These are phyloP conservation scores for Deakozyma indianensis DNA, from an alignment of 805 yeast genomes.

Conservation along the genomic window DNA sequence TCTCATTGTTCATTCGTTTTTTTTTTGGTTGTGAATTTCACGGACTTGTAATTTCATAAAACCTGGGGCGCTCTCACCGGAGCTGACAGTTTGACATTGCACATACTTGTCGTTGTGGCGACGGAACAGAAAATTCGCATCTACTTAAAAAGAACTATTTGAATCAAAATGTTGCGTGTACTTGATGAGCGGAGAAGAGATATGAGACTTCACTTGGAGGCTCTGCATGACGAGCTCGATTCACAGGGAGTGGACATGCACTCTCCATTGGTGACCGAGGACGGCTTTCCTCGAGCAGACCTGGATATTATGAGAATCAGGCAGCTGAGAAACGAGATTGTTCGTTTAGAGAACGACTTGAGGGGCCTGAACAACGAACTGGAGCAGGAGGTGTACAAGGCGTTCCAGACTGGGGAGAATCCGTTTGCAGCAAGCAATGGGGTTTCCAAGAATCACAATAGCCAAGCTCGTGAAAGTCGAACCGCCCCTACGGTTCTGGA, in stretches of 20 bases:
- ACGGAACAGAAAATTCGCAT: no score
- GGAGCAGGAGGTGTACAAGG: constrained; percentile 31
- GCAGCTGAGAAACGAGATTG: constrained; percentile 44
- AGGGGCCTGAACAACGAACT: constrained; percentile 32
- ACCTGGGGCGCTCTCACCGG: no score
- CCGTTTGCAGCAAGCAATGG: not conserved
- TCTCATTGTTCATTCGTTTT: not conserved
- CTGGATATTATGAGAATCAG: constrained; percentile 64
- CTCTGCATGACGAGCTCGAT: constrained; percentile 29
- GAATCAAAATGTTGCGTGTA: no score
- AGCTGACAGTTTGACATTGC: no score
- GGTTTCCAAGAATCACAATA: not conserved
- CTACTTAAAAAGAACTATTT: no score
- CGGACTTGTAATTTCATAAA: no score
- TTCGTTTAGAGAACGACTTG: constrained; percentile 59
- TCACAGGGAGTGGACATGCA: constrained; percentile 43
- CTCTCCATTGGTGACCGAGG: constrained; percentile 46
- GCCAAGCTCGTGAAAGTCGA: not conserved
- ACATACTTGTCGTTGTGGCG: no score
- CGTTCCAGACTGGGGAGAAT: constrained; percentile 12
- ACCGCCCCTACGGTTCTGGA: not conserved
- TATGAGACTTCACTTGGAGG: constrained; percentile 29
- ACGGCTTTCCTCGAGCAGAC: constrained; percentile 80
- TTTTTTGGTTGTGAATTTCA: no score
- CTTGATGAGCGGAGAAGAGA: constrained; percentile 10